Evolutionary conservation across 2,329 filamentous ascomycete genomes (phyloP).

Genomic region (Dothiorella sarmentorum): DNA sequence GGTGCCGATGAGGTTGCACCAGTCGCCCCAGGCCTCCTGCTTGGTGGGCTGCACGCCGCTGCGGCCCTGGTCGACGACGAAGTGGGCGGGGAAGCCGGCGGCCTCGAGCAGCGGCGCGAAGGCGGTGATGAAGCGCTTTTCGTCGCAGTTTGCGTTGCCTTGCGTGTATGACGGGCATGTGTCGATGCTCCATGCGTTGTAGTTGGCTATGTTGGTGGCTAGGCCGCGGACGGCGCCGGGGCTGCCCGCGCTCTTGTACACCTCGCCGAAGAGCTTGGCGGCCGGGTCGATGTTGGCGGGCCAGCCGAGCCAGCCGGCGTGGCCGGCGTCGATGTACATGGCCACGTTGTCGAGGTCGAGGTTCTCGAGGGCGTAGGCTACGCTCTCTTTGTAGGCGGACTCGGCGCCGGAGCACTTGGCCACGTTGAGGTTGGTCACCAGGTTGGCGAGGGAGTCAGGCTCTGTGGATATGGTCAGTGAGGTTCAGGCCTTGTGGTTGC

Average conservation of each 20-base stretch:
- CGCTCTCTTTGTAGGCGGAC: conserved; percentile 53
- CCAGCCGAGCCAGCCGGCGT: conserved; percentile 65
- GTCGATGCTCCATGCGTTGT: conserved; percentile 52
- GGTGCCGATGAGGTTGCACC: conserved; percentile 63
- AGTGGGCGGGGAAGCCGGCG: conserved; percentile 52
- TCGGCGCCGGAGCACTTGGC: conserved; percentile 54
- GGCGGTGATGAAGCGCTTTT: conserved; percentile 51
- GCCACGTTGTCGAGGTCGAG: conserved; percentile 60
- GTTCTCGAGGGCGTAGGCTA: conserved; percentile 54
- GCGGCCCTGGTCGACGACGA: conserved; percentile 55
- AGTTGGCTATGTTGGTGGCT: conserved; percentile 58
- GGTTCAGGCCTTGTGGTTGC: not conserved
- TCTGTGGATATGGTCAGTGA: conserved; percentile 32
- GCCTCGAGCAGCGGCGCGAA: conserved; percentile 47
- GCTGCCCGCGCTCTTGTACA: conserved; percentile 47
- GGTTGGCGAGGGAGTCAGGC: conserved; percentile 59
- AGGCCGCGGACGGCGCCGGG: conserved; percentile 51
- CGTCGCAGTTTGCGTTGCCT: conserved; percentile 51
- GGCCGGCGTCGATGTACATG: conserved; percentile 63
- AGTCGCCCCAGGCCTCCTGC: conserved; percentile 59
- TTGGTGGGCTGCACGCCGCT: conserved; percentile 59
- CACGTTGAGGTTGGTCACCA: conserved; percentile 58
- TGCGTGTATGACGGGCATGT: conserved; percentile 45
- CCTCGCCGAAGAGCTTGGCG: conserved; percentile 45
- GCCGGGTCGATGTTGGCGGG: conserved; percentile 55